phyloP scores from a whole-genome alignment of 768 basidiomycete genomes.

The Mycena albidolilacea region DNA sequence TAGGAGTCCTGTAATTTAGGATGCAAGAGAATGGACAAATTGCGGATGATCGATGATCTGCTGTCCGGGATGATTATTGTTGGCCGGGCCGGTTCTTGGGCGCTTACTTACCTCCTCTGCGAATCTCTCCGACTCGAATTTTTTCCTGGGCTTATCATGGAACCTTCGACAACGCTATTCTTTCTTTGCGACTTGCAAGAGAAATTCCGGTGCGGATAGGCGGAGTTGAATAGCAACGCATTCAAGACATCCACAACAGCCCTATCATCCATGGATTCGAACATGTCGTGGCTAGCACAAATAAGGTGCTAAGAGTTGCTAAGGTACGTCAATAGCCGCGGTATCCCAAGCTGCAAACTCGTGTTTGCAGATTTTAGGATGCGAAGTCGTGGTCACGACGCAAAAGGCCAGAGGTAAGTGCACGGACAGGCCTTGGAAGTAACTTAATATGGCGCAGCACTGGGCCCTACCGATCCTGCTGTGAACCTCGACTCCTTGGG shows the following conservation, averaged over 20 bases:
- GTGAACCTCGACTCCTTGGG: conserved; percentile 71
- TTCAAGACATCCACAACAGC: conserved; percentile 42
- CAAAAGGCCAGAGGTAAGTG: conserved; percentile 82
- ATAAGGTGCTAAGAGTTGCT: conserved; percentile 84
- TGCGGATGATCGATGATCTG: no score
- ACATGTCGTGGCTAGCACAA: conserved; percentile 75
- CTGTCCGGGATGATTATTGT: no score
- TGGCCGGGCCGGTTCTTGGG: no score
- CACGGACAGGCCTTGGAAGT: not conserved
- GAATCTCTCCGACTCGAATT: no score
- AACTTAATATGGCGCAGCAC: conserved; percentile 55
- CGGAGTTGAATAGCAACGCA: not conserved
- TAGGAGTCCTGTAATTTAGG: no score
- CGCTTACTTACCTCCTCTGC: no score
- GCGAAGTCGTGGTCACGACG: conserved; percentile 86
- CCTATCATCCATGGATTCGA: conserved; percentile 79
- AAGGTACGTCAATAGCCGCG: conserved; percentile 58
- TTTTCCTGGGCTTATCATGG: conserved; percentile 33
- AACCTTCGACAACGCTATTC: conserved; percentile 67
- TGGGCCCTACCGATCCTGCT: conserved; percentile 78
- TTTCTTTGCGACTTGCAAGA: conserved; percentile 90
- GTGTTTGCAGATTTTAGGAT: conserved; percentile 65
- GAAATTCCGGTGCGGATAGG: conserved; percentile 71
- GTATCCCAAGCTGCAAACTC: conserved; percentile 11
- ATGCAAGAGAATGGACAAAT: no score